phyloP scores from a whole-genome alignment of 192 early-diverging fungal species.

The Glomus cerebriforme region DNA sequence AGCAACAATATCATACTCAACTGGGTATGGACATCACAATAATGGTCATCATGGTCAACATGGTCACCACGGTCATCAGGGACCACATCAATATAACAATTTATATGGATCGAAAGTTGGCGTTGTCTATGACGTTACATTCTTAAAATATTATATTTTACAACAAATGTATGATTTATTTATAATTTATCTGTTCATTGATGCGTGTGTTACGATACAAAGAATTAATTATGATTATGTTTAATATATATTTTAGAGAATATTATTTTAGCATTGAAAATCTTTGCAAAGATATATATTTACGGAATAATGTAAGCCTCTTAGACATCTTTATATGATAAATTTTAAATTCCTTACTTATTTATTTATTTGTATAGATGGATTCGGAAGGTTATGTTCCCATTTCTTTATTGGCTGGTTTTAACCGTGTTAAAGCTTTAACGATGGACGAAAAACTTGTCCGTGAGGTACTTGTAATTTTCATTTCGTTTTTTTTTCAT shows the following conservation, averaged over 20 bases:
- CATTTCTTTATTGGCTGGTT: slow-evolving; percentile 75
- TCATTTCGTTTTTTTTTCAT: slow-evolving; percentile 1
- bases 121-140: slow-evolving; percentile 41
- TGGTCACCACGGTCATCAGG: background rate
- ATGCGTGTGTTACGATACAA: background rate
- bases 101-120: slow-evolving; percentile 15
- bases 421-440: slow-evolving; percentile 84
- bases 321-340: background rate
- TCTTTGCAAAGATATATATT: slow-evolving; percentile 93
- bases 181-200: background rate
- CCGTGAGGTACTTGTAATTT: slow-evolving; percentile 54
- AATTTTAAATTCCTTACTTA: background rate
- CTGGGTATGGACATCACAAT: background rate
- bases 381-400: slow-evolving; percentile 82
- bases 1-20: slow-evolving; percentile 8
- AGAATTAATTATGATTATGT: background rate
- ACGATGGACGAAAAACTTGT: slow-evolving; percentile 68
- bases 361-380: slow-evolving; percentile 72
- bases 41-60: background rate
- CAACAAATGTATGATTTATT: slow-evolving; percentile 62
- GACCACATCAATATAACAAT: background rate
- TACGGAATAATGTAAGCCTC: slow-evolving; percentile 61
- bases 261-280: slow-evolving; percentile 99
- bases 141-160: slow-evolving; percentile 57
- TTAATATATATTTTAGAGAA: slow-evolving; percentile 57